Base-by-base conservation (phyloP, 176 grass and related monocot species). In the Zoysia pacifica region DNA sequence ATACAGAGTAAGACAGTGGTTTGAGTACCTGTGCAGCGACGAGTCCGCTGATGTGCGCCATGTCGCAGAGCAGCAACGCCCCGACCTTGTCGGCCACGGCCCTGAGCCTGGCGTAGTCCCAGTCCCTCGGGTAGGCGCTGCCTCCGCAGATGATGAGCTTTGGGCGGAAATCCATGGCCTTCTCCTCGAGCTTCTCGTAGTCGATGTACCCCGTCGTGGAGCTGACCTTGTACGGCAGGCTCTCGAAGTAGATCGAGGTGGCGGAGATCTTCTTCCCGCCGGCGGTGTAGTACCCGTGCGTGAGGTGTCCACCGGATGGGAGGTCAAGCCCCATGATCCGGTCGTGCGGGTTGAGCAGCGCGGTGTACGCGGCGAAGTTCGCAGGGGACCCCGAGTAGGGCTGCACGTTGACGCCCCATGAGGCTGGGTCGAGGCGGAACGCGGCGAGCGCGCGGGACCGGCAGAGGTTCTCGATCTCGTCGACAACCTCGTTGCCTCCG, bases 321-420 rank as follows among this genome's bases (percentile, higher is more conserved):
- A 99, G 90, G 44, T 99, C 97, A 39, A 99, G 97, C 1, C 96
- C 96, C 97, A 99, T 99, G 86, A 99, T 96, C 52, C 97, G 93
- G 74, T 99, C 97, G 75, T 96, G 97, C 44, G 97, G 97, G 65
- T 93, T 86, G 78, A 99, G 97, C 6, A 99, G 76, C 46, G 93
- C 97, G 67, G 97, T 99, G 86, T 99, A 99, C 3, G 97, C 97
- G 4, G 97, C 97, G 83, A 99, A 99, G 89, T 99, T 99, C 40
- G 97, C 97, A n/a, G 97, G 96, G 37, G 92, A 93, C 3, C 97
- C 97, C 4, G 97, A 99, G 86, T 99, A 99, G 58, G 97, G 97
- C 84, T 99, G 97, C 48, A 99, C 97, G 87, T 99, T 99, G 82
- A 99, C 97, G 52, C 97, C 97, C 97, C 97, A 99, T 8, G 61